Conservation (phyloP, 208 protist species). For the Acanthamoeba castellanii region DNA sequence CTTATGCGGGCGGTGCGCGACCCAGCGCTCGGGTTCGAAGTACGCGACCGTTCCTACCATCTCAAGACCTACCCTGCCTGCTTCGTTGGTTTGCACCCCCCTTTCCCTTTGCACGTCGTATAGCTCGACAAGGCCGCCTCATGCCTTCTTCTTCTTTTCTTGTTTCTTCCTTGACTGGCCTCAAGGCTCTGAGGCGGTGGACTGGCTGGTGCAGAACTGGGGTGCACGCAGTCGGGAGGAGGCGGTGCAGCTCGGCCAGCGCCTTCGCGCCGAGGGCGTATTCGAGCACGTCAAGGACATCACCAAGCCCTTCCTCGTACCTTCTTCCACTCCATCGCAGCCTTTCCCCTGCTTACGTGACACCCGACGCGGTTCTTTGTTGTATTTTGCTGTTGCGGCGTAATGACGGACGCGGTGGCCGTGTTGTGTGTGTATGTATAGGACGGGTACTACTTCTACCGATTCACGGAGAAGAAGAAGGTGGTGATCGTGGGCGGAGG, state of each 20-base stretch:
- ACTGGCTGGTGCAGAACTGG: slow-evolving; percentile 38
- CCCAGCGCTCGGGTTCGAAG: background rate
- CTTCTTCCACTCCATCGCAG: background rate
- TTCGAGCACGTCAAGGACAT: slow-evolving; percentile 33
- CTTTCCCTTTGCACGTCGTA: background rate
- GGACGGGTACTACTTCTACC: slow-evolving; percentile 43
- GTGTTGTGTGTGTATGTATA: background rate
- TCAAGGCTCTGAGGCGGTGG: slow-evolving; percentile 11
- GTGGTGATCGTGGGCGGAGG: slow-evolving; percentile 82
- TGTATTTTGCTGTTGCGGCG: background rate
- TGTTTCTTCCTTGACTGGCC: background rate
- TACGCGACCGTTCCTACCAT: slow-evolving; percentile 28
- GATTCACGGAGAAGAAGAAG: slow-evolving; percentile 54
- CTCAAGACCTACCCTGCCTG: slow-evolving; percentile 17
- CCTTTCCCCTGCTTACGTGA: background rate
- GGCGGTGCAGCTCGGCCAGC: background rate
- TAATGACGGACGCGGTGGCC: background rate
- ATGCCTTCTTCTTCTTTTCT: too few relatives aligned
- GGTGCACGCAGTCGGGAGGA: background rate
- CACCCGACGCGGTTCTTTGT: background rate
- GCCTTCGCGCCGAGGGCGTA: background rate
- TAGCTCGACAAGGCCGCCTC: background rate
- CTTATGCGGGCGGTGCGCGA: too few relatives aligned
- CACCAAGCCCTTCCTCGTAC: background rate
- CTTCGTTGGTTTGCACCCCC: background rate